phyloP scores from a whole-genome alignment of 1,139 yeast genomes.

The Blastobotrys capitulatus region DNA sequence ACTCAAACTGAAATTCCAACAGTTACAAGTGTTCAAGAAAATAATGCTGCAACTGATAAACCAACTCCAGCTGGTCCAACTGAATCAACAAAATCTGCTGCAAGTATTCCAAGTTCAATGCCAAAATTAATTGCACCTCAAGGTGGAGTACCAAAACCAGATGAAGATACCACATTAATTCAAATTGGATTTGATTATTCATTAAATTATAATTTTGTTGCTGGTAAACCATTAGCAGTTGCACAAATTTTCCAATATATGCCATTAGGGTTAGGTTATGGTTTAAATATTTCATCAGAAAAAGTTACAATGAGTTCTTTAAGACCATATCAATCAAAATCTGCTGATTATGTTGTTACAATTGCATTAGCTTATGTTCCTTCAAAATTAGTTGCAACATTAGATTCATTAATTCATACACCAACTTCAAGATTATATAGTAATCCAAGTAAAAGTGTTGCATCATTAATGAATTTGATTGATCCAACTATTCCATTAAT shows the following conservation, averaged over 20 bases:
- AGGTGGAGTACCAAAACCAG: conserved; percentile 27
- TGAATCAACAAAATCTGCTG: conserved; percentile 7
- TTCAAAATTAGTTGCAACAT: conserved; percentile 23
- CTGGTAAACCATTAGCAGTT: conserved; percentile 36
- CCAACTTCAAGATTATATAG: conserved; percentile 32
- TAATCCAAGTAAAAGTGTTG: conserved; percentile 32
- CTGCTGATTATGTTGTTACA: conserved; percentile 33
- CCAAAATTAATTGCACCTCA: conserved; percentile 39
- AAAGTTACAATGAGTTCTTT: conserved; percentile 32
- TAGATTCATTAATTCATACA: conserved; percentile 29
- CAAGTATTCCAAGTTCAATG: conserved; percentile 26
- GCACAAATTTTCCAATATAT: conserved; percentile 41
- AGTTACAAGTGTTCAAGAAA: conserved; percentile 12
- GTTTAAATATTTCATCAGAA: conserved; percentile 27
- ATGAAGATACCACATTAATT: conserved; percentile 30
- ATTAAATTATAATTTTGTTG: conserved; percentile 39
- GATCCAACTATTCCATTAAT: conserved; percentile 35
- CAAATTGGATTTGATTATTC: conserved; percentile 39
- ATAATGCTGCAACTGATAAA: background rate
- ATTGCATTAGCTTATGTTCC: conserved; percentile 38
- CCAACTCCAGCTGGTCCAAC: conserved; percentile 7
- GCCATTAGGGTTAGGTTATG: conserved; percentile 37
- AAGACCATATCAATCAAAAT: conserved; percentile 33
- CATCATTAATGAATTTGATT: conserved; percentile 34
- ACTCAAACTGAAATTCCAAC: conserved; percentile 22